Percentiles rank a stretch among this genome's conserved stretches.
Conservation (phyloP, 176 grass and related monocot species). For the Coix lacrymajobi region DNA sequence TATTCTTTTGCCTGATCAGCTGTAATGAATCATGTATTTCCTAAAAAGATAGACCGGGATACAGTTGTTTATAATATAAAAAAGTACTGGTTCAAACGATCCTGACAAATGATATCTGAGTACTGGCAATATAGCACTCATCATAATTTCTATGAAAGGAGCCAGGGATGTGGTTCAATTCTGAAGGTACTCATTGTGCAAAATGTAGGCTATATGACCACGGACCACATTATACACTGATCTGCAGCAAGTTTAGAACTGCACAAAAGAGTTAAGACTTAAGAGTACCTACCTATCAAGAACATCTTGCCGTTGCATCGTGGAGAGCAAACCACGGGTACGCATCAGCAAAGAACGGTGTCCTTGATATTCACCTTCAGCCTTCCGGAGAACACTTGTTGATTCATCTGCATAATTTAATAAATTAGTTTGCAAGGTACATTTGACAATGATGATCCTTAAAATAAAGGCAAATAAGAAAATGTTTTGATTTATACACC, state of each 20-base stretch:
- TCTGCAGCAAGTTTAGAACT: not conserved
- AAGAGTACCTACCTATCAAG: slow-evolving; percentile 62
- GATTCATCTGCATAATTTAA: slow-evolving; percentile 73
- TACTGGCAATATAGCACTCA: not conserved
- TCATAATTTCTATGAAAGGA: not conserved
- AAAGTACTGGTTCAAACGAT: not conserved
- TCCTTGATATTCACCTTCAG: slow-evolving; percentile 90
- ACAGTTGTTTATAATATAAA: not conserved
- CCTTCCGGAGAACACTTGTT: slow-evolving; percentile 56
- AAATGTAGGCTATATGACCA: not conserved
- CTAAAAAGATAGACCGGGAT: not conserved
- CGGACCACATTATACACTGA: not conserved
- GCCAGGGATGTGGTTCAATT: not conserved
- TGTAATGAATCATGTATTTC: not conserved
- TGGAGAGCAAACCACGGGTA: slow-evolving; percentile 71
- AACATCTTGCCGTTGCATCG: slow-evolving; percentile 80
- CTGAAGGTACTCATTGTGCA: not conserved
- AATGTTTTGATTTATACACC: not conserved
- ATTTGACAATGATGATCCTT: not conserved
- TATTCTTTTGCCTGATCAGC: not conserved
- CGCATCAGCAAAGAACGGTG: slow-evolving; percentile 79
- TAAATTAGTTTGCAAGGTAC: not conserved
- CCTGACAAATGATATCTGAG: not conserved
- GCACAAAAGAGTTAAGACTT: not conserved
- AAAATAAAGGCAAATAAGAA: not conserved